phyloP scores from a whole-genome alignment of 1,284 basidiomycete genomes.

The Peniophora sp. region DNA sequence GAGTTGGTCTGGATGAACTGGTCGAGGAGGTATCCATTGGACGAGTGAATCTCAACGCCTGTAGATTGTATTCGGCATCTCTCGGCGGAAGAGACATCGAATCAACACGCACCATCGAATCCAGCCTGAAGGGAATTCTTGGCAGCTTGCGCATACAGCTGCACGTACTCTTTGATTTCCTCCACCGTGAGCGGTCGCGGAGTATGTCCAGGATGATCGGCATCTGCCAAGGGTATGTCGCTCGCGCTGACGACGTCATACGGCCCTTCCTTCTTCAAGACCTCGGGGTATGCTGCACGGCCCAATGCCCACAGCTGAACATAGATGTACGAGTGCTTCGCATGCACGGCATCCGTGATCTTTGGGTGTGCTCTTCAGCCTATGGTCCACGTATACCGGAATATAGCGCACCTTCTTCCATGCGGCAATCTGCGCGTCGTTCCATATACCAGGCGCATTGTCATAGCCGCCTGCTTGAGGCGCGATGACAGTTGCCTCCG shows the following conservation, averaged over 20 bases:
- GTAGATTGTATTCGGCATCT: no score
- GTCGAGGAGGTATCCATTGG: slow-evolving; percentile 19
- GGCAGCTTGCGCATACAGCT: slow-evolving; percentile 28
- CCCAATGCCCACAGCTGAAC: slow-evolving; percentile 42
- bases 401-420: slow-evolving; percentile 34
- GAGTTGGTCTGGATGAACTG: slow-evolving; percentile 16
- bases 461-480: slow-evolving; percentile 27
- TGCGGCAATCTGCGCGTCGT: slow-evolving; percentile 31
- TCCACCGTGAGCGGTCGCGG: slow-evolving; percentile 18
- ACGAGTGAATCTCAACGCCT: slow-evolving; percentile 27
- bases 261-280: slow-evolving; percentile 20
- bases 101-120: slow-evolving; percentile 31
- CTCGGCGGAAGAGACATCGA: no score
- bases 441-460: slow-evolving; percentile 36
- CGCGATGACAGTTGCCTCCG: slow-evolving; percentile 37
- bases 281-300: slow-evolving; percentile 24
- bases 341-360: slow-evolving; percentile 22
- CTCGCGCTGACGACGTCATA: slow-evolving; percentile 25
- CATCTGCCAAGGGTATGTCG: slow-evolving; percentile 29
- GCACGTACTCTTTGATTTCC: slow-evolving; percentile 36
- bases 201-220: slow-evolving; percentile 17
- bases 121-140: slow-evolving; percentile 34
- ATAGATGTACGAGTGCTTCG: slow-evolving; percentile 31
- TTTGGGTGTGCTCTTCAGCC: slow-evolving; percentile 5
- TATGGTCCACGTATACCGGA: background rate